Conservation (phyloP, 306 rosid genomes). For the Castanea mollissima region DNA sequence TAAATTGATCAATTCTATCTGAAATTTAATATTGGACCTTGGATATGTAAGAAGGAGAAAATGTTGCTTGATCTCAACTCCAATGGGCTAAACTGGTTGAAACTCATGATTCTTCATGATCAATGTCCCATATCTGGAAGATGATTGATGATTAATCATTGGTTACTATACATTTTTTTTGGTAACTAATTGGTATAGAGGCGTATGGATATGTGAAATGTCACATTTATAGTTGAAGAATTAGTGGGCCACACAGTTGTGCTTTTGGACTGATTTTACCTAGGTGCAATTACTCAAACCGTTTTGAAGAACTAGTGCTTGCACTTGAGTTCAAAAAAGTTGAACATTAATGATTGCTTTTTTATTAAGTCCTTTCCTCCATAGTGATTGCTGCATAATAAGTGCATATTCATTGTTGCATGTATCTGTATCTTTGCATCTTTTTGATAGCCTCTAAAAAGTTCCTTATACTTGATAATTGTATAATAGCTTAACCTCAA, state of each 20-base stretch:
- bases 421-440: not conserved
- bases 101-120: constrained; percentile 1
- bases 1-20: not conserved
- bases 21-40: not conserved
- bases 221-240: not conserved
- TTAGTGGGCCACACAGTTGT: not conserved
- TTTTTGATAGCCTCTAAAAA: not conserved
- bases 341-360: not conserved
- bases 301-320: not conserved
- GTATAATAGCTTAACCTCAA: not conserved
- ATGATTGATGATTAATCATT: constrained; percentile 2
- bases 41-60: not conserved
- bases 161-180: not conserved
- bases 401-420: not conserved
- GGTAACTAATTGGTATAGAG: not conserved
- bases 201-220: not conserved
- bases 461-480: not conserved
- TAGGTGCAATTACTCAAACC: not conserved
- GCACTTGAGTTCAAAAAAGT: not conserved
- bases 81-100: not conserved
- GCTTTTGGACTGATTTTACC: not conserved
- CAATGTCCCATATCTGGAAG: constrained; percentile 1
- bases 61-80: constrained; percentile 4
- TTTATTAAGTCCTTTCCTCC: not conserved
- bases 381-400: not conserved